Percentiles rank a stretch among this genome's conserved stretches.
phyloP scores from a whole-genome alignment of 371 early-diverging fungal species.

The Gilbertella persicaria region DNA sequence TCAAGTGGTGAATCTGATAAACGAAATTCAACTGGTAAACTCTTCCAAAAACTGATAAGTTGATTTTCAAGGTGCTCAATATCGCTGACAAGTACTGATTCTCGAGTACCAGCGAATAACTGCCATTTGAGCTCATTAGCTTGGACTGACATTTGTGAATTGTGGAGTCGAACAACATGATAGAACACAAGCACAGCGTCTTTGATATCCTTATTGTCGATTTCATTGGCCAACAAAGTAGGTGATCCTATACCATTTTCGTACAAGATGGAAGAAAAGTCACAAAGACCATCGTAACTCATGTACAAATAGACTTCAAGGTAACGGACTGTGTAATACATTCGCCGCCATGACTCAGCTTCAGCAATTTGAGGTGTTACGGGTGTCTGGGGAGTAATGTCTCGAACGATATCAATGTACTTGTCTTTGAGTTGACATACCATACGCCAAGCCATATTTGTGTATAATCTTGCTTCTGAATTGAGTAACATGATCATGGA shows the following conservation, averaged over 20 bases:
- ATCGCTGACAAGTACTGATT: slow-evolving; percentile 18
- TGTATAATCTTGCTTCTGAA: slow-evolving; percentile 36
- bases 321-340: slow-evolving; percentile 38
- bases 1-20: slow-evolving; percentile 35
- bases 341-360: slow-evolving; percentile 46
- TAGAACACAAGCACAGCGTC: slow-evolving; percentile 21
- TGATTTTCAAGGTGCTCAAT: slow-evolving; percentile 35
- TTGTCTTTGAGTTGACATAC: slow-evolving; percentile 26
- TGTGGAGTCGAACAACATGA: slow-evolving; percentile 32
- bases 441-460: slow-evolving; percentile 43
- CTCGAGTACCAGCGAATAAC: slow-evolving; percentile 27
- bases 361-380: slow-evolving; percentile 9
- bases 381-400: slow-evolving; percentile 3
- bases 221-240: slow-evolving; percentile 23
- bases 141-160: slow-evolving; percentile 23
- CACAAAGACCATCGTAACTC: slow-evolving; percentile 28
- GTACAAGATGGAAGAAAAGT: slow-evolving; percentile 26
- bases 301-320: slow-evolving; percentile 30
- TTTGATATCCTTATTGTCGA: slow-evolving; percentile 1
- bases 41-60: slow-evolving; percentile 36
- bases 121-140: slow-evolving; percentile 27
- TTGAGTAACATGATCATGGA: slow-evolving; percentile 28
- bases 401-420: slow-evolving; percentile 14
- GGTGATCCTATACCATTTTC: slow-evolving; percentile 42
- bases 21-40: slow-evolving; percentile 24